Percentiles rank a stretch among this genome's conserved stretches.
phyloP scores from a whole-genome alignment of 179 eudicot genomes.

The Silene coronaria region DNA sequence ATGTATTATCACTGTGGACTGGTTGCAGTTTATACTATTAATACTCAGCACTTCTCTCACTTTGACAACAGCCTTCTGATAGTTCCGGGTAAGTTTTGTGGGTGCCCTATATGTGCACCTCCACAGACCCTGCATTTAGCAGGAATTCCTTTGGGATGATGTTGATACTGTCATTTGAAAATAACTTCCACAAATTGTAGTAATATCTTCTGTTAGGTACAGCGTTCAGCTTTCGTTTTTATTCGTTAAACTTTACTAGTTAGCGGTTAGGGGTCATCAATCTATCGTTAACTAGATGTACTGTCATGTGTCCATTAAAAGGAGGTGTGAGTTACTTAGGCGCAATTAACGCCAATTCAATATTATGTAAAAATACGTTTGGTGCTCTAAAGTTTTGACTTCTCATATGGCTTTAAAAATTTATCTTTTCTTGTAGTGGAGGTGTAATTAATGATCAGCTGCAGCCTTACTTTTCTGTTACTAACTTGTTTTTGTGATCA shows the following conservation, averaged over 20 bases:
- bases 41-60: background rate
- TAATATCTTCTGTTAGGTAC: too few species aligned
- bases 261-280: background rate
- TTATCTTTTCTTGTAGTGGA: background rate
- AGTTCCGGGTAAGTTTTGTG: background rate
- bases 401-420: background rate
- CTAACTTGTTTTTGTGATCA: slow-evolving; percentile 12
- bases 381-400: background rate
- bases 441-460: slow-evolving; percentile 1
- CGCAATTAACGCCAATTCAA: background rate
- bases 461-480: slow-evolving; percentile 13
- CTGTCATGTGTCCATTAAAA: background rate
- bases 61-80: background rate
- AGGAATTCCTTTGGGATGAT: too few species aligned
- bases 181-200: background rate
- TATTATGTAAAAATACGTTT: background rate
- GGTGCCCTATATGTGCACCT: background rate
- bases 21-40: too few species aligned
- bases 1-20: too few species aligned
- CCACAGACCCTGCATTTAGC: background rate
- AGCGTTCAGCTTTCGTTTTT: background rate
- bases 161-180: too few species aligned
- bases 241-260: background rate
- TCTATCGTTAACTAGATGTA: background rate
- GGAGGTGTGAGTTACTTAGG: background rate